Percentiles rank a stretch among this genome's conserved stretches.
Evolutionary conservation across 257 asterid genomes (phyloP).

Genomic region (Nicotiana undulata): DNA sequence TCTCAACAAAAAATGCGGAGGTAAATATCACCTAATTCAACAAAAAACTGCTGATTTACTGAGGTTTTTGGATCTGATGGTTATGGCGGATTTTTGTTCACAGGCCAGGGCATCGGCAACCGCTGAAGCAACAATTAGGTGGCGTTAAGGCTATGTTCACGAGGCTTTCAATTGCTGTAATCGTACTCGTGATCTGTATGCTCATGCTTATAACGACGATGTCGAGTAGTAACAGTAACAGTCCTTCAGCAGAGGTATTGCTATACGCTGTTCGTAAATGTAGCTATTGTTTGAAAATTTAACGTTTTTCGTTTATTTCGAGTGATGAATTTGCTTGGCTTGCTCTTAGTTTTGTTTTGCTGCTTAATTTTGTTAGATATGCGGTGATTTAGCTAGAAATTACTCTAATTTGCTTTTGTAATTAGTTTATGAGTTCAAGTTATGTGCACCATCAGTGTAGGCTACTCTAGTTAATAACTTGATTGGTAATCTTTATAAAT

Average conservation of each 20-base stretch:
- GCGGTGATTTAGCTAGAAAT: neutral
- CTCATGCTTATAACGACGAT: constrained; percentile 48
- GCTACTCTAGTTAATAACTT: too few relatives aligned
- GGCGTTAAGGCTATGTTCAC: constrained; percentile 71
- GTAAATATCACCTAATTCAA: constrained; percentile 12
- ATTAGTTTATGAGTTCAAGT: too few relatives aligned
- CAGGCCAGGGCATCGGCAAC: constrained; percentile 63
- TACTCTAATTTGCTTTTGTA: neutral
- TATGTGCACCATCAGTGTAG: too few relatives aligned
- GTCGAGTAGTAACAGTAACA: constrained; percentile 27
- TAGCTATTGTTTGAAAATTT: neutral
- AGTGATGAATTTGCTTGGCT: neutral
- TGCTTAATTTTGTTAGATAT: neutral
- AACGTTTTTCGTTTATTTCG: neutral
- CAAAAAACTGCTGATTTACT: neutral
- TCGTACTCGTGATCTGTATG: constrained; percentile 65
- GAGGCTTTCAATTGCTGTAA: constrained; percentile 54
- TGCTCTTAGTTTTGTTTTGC: neutral
- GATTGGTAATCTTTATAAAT: too few relatives aligned
- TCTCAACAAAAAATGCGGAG: constrained; percentile 36
- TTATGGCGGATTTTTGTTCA: neutral
- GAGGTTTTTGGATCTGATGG: constrained; percentile 26
- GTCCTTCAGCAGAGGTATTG: constrained; percentile 47
- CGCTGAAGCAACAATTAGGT: constrained; percentile 48
- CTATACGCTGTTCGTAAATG: neutral